Conservation (phyloP, 108 stramenopile species). For the Pinguiococcus pyrenoidosus region DNA sequence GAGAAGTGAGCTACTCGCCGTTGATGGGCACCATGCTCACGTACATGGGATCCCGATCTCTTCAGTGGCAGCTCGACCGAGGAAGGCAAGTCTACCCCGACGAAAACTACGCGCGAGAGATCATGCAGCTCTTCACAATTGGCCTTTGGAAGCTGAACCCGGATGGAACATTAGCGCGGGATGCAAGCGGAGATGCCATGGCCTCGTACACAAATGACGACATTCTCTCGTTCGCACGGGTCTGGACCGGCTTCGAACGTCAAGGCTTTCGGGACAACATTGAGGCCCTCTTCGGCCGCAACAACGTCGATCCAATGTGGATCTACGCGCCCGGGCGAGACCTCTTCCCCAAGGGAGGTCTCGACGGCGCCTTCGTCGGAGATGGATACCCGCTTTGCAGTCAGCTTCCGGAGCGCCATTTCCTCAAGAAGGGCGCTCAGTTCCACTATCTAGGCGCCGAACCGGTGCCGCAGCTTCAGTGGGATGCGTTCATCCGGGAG, state of each 20-base stretch:
- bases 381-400: slow-evolving; percentile 40
- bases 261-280: slow-evolving; percentile 33
- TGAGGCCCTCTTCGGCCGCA: too few species aligned
- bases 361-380: slow-evolving; percentile 44
- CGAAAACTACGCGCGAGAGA: too few species aligned
- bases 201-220: slow-evolving; percentile 52
- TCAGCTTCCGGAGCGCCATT: slow-evolving; percentile 33
- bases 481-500: not conserved
- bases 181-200: slow-evolving; percentile 24
- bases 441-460: slow-evolving; percentile 18
- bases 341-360: slow-evolving; percentile 45
- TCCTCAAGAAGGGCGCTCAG: slow-evolving; percentile 22
- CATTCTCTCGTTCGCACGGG: slow-evolving; percentile 43
- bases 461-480: not conserved
- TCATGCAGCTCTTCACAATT: too few species aligned
- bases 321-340: slow-evolving; percentile 15
- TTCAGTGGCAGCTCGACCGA: too few species aligned
- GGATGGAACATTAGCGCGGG: slow-evolving; percentile 44
- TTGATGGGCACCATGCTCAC: slow-evolving; percentile 49
- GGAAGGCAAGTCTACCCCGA: too few species aligned
- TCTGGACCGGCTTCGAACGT: slow-evolving; percentile 48
- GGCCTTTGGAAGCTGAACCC: slow-evolving; percentile 42
- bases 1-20: slow-evolving; percentile 47
- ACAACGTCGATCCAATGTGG: slow-evolving; percentile 55
- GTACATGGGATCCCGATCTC: slow-evolving; percentile 26